Conservation (phyloP, 257 asterid species). For the Solanum tarapatanum region DNA sequence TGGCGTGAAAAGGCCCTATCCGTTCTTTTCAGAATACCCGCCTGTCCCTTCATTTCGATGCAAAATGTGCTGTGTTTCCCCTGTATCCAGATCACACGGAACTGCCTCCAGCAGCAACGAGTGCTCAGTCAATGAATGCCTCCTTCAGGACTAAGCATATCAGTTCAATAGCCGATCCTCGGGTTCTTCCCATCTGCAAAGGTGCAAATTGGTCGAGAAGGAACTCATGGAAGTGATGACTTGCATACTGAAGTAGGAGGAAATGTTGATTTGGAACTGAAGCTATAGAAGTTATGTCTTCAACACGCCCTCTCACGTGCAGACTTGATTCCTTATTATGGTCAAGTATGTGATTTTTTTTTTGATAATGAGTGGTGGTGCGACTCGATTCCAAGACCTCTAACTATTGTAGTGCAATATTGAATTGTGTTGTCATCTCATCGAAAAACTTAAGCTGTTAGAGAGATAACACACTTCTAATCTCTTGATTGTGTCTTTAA, state of each 20-base stretch:
- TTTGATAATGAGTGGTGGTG: no score
- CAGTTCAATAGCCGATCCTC: conserved; percentile 15
- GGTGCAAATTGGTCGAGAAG: conserved; percentile 8
- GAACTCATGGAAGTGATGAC: conserved; percentile 10
- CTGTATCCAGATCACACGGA: conserved; percentile 19
- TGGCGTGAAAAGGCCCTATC: conserved; percentile 27
- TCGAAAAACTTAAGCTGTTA: no score
- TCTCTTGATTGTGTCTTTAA: no score
- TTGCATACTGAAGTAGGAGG: conserved; percentile 27
- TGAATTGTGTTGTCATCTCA: no score
- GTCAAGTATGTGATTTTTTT: no score
- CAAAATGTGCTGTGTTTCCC: conserved; percentile 1
- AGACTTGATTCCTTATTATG: no score
- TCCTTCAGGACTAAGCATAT: conserved; percentile 19
- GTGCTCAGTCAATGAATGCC: conserved; percentile 5
- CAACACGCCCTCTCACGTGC: neutral
- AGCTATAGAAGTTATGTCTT: conserved; percentile 24
- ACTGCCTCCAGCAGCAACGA: conserved; percentile 28
- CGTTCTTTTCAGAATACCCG: conserved; percentile 16
- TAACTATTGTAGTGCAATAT: no score
- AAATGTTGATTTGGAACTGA: conserved; percentile 51
- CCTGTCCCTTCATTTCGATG: conserved; percentile 16
- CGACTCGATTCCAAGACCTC: no score
- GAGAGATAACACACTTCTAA: no score
- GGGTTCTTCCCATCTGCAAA: conserved; percentile 45